A percentile compares a stretch with the other conserved stretches of the same genome.
phyloP scores from a whole-genome alignment of 345 rosid genomes.

The Ceriops decandra region DNA sequence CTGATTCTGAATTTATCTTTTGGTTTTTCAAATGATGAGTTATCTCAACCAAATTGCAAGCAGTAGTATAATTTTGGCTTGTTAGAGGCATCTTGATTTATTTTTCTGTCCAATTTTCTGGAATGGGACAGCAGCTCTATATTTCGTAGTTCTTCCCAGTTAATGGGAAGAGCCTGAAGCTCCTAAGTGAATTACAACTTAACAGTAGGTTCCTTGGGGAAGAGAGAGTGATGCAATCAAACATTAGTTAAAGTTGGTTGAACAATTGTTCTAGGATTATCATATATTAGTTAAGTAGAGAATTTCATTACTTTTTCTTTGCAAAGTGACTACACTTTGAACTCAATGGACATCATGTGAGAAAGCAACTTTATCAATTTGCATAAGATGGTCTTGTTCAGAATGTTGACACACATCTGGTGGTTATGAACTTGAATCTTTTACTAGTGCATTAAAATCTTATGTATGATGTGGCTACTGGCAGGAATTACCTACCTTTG shows the following conservation, averaged over 20 bases:
- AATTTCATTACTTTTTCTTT: not conserved
- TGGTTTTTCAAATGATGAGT: not conserved
- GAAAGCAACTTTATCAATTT: too few relatives aligned
- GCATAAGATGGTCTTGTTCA: too few relatives aligned
- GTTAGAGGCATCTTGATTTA: too few relatives aligned
- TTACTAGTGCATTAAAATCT: not conserved
- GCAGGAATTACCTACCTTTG: not conserved
- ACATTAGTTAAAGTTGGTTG: not conserved
- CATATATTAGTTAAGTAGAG: not conserved
- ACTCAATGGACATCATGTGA: too few relatives aligned
- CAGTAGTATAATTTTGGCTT: not conserved
- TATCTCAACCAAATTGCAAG: not conserved
- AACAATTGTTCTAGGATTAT: not conserved
- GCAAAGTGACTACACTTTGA: not conserved
- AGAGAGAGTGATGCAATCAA: constrained; percentile 5
- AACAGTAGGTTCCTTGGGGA: not conserved
- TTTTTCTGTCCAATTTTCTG: not conserved
- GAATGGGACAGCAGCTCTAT: not conserved
- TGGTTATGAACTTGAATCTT: not conserved
- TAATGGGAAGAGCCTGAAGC: not conserved
- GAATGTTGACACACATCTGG: too few relatives aligned
- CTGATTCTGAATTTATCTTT: not conserved
- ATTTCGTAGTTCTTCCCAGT: constrained; percentile 5
- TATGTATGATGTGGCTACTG: not conserved
- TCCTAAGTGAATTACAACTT: not conserved